Base-by-base conservation (phyloP, 495 filamentous ascomycete species). In the Penicilliopsis zonata region DNA sequence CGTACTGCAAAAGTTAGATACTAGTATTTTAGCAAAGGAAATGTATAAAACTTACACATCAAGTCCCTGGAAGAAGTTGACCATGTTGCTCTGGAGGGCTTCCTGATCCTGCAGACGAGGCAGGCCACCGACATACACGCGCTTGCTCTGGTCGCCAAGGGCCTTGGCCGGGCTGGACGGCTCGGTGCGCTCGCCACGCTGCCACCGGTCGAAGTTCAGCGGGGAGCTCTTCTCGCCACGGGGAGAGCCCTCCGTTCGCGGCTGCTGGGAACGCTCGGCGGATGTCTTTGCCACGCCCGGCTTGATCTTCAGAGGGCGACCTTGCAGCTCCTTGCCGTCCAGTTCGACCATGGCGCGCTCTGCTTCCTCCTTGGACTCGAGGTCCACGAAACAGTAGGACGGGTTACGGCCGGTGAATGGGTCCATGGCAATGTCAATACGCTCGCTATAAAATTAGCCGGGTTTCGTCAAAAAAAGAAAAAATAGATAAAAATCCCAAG, bases 351-450 rank as follows among this genome's bases (percentile, higher is more conserved):
- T 76, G 14, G 73, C 74, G 1, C 44, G 49, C n/a, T 70, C 62
- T 1, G 76, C 75, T 13, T 65, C 42, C n/a, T 72, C 69, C 35
- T 61, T 60, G 18, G 57, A 65, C 13, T 53, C 36, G 31, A 81
- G 64, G 41, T 82, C 76, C 31, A 80, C 68, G 33, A 81, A 82
- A 53, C 77, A 82, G 53, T 80, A 82, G 4, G 74, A 78, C 3
- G 76, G 76, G 47, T 82, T 82, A 9, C 75, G 53, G 27, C 72
- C 72, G 14, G 72, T 76, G 44, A 78, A 72, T 12, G 75, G 72
- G 46, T 82, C 75, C 30, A 78, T 62, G 6, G 74, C 72, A 46
- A 81, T 78, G 44, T 76, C 72, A 37, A 82, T 73, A 22, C 67
- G 67, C 46, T 69, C 63, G 43, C 70, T 63, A 48, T 53, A 40